Conservation (phyloP, 139 green algal species). For the Auxenochlorella pyrenoidosa region DNA sequence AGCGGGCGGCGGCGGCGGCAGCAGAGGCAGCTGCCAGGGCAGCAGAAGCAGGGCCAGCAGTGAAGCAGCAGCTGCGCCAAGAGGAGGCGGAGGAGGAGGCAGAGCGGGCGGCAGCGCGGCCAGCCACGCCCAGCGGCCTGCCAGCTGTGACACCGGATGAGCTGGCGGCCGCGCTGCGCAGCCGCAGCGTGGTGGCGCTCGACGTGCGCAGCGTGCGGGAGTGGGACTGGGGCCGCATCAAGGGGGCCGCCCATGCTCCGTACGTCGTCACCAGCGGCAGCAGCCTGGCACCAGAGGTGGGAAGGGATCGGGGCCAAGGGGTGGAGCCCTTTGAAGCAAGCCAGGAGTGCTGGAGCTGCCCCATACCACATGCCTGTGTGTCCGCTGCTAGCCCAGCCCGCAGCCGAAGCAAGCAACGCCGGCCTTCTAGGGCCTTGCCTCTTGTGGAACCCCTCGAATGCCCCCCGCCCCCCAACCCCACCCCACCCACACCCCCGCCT, state of each 20-base stretch:
- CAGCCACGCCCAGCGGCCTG: slow-evolving; percentile 18
- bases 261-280: slow-evolving; percentile 10
- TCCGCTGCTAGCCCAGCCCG: too few relatives aligned
- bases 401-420: too few relatives aligned
- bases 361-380: too few relatives aligned
- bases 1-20: neutral
- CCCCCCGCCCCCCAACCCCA: too few relatives aligned
- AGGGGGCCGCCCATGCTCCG: neutral
- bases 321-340: too few relatives aligned
- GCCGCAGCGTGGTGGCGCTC: neutral
- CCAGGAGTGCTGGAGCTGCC: too few relatives aligned
- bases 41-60: neutral
- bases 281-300: neutral
- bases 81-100: neutral
- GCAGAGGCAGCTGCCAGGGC: neutral
- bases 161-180: neutral
- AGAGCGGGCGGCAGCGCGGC: too few relatives aligned
- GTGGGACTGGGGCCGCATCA: slow-evolving; percentile 34
- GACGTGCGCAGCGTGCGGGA: slow-evolving; percentile 36
- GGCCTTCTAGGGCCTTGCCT: too few relatives aligned
- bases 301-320: too few relatives aligned
- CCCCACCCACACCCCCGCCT: too few relatives aligned
- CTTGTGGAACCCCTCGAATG: too few relatives aligned
- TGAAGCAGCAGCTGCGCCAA: neutral
- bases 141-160: slow-evolving; percentile 7